phyloP scores from a whole-genome alignment of 179 eudicot genomes.

The Spinacia oleracea region DNA sequence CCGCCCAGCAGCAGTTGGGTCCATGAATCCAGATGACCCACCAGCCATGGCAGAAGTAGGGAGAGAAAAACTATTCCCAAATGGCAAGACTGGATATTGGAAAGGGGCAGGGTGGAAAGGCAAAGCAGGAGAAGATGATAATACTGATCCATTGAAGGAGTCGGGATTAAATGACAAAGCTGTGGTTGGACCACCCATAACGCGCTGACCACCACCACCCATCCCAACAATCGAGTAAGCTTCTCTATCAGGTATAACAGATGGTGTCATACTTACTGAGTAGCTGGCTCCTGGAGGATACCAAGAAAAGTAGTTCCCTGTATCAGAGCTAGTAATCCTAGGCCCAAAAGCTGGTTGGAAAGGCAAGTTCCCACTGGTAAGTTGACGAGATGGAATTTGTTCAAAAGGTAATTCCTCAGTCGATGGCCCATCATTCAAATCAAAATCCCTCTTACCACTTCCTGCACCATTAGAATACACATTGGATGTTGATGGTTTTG shows the following conservation, averaged over 20 bases:
- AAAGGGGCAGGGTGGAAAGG: slow-evolving; percentile 37
- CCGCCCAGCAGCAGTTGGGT: slow-evolving; percentile 35
- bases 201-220: slow-evolving; percentile 32
- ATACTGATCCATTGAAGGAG: slow-evolving; percentile 39
- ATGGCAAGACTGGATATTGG: slow-evolving; percentile 52
- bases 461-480: slow-evolving; percentile 21
- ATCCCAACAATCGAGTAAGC: slow-evolving; percentile 37
- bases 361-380: slow-evolving; percentile 27
- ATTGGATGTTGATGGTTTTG: slow-evolving; percentile 27
- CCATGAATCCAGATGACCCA: slow-evolving; percentile 40
- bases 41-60: slow-evolving; percentile 39
- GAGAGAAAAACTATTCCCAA: slow-evolving; percentile 43
- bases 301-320: slow-evolving; percentile 35
- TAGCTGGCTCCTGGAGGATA: slow-evolving; percentile 37
- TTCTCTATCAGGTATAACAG: slow-evolving; percentile 36
- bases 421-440: slow-evolving; percentile 48
- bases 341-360: slow-evolving; percentile 33
- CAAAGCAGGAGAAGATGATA: slow-evolving; percentile 41
- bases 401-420: slow-evolving; percentile 40
- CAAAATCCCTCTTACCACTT: slow-evolving; percentile 40
- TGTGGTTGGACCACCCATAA: slow-evolving; percentile 37
- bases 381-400: slow-evolving; percentile 33
- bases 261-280: slow-evolving; percentile 40
- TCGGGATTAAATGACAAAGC: slow-evolving; percentile 35
- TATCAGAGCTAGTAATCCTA: slow-evolving; percentile 25